phyloP scores from a whole-genome alignment of 306 rosid genomes.

The Lathyrus aphaca region DNA sequence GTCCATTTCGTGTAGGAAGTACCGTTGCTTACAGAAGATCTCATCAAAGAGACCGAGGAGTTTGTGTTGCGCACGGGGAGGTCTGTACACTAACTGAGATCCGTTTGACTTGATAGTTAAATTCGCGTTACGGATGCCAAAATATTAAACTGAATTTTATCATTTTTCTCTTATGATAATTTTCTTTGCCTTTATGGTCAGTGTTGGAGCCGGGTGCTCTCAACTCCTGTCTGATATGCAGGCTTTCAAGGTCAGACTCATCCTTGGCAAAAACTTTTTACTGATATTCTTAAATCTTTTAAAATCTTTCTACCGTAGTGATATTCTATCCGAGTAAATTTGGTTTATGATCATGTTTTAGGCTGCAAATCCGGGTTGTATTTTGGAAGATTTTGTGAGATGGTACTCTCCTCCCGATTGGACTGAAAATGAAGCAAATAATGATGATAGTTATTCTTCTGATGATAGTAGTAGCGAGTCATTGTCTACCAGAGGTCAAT shows the following conservation, averaged over 20 bases:
- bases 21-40: constrained; percentile 90
- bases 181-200: constrained; percentile 55
- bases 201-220: constrained; percentile 99
- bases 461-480: constrained; percentile 48
- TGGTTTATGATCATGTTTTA: constrained; percentile 45
- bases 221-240: constrained; percentile 99
- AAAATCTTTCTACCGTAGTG: constrained; percentile 20
- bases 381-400: constrained; percentile 96
- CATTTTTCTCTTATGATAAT: constrained; percentile 42
- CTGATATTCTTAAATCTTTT: constrained; percentile 36
- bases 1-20: constrained; percentile 67
- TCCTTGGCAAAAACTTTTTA: constrained; percentile 34
- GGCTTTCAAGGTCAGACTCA: constrained; percentile 86
- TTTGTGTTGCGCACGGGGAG: constrained; percentile 96
- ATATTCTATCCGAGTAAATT: constrained; percentile 34
- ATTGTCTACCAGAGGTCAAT: constrained; percentile 64
- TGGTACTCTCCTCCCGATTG: constrained; percentile 99
- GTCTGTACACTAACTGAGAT: constrained; percentile 48
- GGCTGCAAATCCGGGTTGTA: constrained; percentile 99
- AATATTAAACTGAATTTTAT: neutral
- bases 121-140: too few relatives aligned
- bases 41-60: constrained; percentile 92
- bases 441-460: constrained; percentile 45
- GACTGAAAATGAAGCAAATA: constrained; percentile 64
- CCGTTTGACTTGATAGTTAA: neutral